Evolutionary conservation across 2,329 filamentous ascomycete genomes (phyloP).

Genomic region (Zymoseptoria tritici): DNA sequence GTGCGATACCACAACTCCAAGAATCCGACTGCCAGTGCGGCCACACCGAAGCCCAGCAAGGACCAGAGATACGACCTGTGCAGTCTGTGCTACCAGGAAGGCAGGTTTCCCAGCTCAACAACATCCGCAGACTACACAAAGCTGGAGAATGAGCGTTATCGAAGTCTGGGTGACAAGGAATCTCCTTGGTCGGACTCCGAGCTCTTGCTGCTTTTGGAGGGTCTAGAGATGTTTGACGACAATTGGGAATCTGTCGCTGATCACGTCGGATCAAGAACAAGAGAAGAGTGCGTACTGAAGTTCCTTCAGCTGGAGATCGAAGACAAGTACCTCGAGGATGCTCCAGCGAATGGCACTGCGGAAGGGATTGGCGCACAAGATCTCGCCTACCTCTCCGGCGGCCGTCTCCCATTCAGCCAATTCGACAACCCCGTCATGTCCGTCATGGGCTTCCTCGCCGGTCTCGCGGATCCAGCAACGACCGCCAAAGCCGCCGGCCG

Average conservation of each 20-base stretch:
- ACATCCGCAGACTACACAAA: constrained; percentile 76
- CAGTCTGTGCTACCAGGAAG: constrained; percentile 81
- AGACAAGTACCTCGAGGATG: constrained; percentile 79
- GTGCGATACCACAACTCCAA: constrained; percentile 65
- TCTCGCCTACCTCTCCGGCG: constrained; percentile 61
- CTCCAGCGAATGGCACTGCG: constrained; percentile 49
- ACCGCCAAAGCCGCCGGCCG: constrained; percentile 85
- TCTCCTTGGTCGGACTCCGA: constrained; percentile 88
- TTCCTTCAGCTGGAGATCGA: constrained; percentile 96
- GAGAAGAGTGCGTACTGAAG: constrained; percentile 93
- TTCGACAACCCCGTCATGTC: constrained; percentile 95
- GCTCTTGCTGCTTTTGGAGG: constrained; percentile 81
- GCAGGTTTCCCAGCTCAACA: constrained; percentile 72
- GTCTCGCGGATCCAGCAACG: constrained; percentile 80
- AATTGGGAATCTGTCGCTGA: constrained; percentile 92
- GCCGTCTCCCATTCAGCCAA: constrained; percentile 81
- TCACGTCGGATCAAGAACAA: constrained; percentile 81
- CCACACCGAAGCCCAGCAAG: constrained; percentile 45
- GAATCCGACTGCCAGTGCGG: constrained; percentile 39
- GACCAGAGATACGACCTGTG: constrained; percentile 78
- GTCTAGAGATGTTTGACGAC: constrained; percentile 84
- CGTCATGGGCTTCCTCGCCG: constrained; percentile 87
- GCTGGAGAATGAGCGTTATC: constrained; percentile 80
- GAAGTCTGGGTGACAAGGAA: constrained; percentile 70
- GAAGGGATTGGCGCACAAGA: constrained; percentile 24